Evolutionary conservation across 352 stramenopile species (phyloP).

Genomic region (Phytophthora pinifolia): DNA sequence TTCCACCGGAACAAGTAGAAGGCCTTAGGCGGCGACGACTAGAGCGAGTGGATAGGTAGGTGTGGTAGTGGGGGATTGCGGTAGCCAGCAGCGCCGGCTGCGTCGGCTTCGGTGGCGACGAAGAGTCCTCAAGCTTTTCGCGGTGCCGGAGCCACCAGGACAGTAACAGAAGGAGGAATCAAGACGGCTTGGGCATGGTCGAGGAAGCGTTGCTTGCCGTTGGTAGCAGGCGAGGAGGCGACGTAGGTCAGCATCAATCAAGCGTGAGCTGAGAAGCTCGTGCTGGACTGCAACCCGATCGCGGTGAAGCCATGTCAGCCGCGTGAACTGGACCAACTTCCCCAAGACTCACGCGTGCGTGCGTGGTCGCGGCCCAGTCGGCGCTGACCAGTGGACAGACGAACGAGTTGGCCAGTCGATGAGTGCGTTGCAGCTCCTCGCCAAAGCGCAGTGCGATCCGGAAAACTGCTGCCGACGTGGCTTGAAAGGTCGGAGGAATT

Average conservation of each 20-base stretch:
- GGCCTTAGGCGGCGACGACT: slow-evolving; percentile 8
- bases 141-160: slow-evolving; percentile 19
- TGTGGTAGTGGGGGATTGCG: slow-evolving; percentile 33
- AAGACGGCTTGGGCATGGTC: slow-evolving; percentile 23
- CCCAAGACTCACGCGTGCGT: slow-evolving; percentile 17
- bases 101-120: slow-evolving; percentile 18
- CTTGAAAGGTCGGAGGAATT: too few species aligned
- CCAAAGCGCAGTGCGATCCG: slow-evolving; percentile 11
- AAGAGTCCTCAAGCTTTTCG: slow-evolving; percentile 23
- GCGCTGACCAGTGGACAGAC: slow-evolving; percentile 25
- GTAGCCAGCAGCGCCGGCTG: slow-evolving; percentile 19
- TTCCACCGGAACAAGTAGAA: slow-evolving; percentile 64
- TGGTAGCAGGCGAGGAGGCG: background rate
- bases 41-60: slow-evolving; percentile 28
- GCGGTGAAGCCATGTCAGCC: slow-evolving; percentile 7
- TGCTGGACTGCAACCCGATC: slow-evolving; percentile 9
- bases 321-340: slow-evolving; percentile 5
- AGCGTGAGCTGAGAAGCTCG: background rate
- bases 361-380: slow-evolving; percentile 8
- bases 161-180: slow-evolving; percentile 25
- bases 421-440: background rate
- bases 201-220: slow-evolving; percentile 7
- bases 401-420: slow-evolving; percentile 3
- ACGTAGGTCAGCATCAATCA: too few species aligned
- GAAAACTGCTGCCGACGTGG: slow-evolving; percentile 10